These are phyloP conservation scores for Phytophthora pinifolia DNA, from an alignment of 352 stramenopile species.

Conservation along the genomic window DNA sequence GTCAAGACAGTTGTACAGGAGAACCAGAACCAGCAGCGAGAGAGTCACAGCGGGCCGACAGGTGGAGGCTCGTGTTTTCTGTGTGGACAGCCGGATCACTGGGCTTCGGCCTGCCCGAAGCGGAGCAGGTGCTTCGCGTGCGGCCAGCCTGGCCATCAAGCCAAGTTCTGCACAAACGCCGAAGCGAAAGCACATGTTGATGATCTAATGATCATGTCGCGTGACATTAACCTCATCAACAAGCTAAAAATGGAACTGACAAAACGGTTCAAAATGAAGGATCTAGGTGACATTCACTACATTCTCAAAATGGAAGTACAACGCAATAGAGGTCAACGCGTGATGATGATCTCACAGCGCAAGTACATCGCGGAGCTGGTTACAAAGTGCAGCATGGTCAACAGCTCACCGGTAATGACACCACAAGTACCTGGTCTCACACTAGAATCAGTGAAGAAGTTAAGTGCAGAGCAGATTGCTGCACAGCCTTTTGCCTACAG, in stretches of 20 bases:
- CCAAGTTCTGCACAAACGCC: too few relatives aligned
- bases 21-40: too few relatives aligned
- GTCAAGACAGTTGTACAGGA: too few relatives aligned
- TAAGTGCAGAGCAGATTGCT: slow-evolving; percentile 19
- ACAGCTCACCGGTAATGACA: slow-evolving; percentile 8
- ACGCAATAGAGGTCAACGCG: slow-evolving; percentile 1
- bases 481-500: slow-evolving; percentile 25
- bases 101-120: too few relatives aligned
- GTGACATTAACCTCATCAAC: neutral
- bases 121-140: too few relatives aligned
- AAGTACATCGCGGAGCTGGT: slow-evolving; percentile 9
- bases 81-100: too few relatives aligned
- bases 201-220: slow-evolving; percentile 3
- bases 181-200: too few relatives aligned
- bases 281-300: neutral
- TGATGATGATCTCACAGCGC: slow-evolving; percentile 8
- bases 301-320: slow-evolving; percentile 6
- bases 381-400: neutral
- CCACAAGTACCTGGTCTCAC: slow-evolving; percentile 4
- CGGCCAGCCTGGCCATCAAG: too few relatives aligned
- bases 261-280: neutral
- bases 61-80: too few relatives aligned
- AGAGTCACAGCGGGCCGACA: too few relatives aligned
- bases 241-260: slow-evolving; percentile 1
- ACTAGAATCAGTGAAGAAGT: slow-evolving; percentile 18